phyloP scores from a whole-genome alignment of 441 rosid species.

The Arabidopsis hybrid region DNA sequence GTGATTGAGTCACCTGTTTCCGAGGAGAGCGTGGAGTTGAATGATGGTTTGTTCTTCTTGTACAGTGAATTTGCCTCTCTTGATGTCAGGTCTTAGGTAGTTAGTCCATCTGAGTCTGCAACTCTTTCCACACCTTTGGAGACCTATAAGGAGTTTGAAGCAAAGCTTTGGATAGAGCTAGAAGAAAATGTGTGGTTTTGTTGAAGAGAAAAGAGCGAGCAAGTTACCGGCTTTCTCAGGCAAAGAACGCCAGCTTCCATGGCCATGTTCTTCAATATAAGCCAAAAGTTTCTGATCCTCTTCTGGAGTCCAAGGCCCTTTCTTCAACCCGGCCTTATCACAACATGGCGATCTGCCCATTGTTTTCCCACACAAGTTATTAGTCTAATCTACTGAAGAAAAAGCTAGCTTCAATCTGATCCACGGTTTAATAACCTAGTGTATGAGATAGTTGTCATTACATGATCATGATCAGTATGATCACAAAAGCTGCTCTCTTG shows the following conservation, averaged over 20 bases:
- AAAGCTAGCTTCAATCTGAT: conserved; percentile 8
- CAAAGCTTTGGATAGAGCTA: not conserved
- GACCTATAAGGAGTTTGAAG: conserved; percentile 55
- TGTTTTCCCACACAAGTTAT: conserved; percentile 4
- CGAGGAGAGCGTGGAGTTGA: conserved; percentile 98
- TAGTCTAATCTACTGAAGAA: conserved; percentile 6
- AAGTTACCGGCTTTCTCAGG: conserved; percentile 88
- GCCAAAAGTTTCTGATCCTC: conserved; percentile 97
- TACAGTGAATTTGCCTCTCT: conserved; percentile 90
- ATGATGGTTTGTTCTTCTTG: conserved; percentile 99
- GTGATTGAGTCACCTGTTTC: conserved; percentile 71
- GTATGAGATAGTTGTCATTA: conserved; percentile 25
- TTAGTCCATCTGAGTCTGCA: conserved; percentile 99
- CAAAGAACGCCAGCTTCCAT: conserved; percentile 98
- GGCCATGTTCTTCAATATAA: conserved; percentile 94
- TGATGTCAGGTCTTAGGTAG: conserved; percentile 94
- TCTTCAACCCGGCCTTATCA: conserved; percentile 92
- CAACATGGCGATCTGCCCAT: conserved; percentile 98
- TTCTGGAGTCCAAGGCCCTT: conserved; percentile 99
- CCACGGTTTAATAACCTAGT: conserved; percentile 4
- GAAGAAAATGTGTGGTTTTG: not conserved
- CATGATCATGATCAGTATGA: conserved; percentile 15
- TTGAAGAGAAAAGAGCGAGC: conserved; percentile 10
- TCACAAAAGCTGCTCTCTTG: conserved; percentile 35
- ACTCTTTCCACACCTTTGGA: conserved; percentile 98